phyloP scores from a whole-genome alignment of 768 basidiomycete species.

The Agaricus subrufescens region DNA sequence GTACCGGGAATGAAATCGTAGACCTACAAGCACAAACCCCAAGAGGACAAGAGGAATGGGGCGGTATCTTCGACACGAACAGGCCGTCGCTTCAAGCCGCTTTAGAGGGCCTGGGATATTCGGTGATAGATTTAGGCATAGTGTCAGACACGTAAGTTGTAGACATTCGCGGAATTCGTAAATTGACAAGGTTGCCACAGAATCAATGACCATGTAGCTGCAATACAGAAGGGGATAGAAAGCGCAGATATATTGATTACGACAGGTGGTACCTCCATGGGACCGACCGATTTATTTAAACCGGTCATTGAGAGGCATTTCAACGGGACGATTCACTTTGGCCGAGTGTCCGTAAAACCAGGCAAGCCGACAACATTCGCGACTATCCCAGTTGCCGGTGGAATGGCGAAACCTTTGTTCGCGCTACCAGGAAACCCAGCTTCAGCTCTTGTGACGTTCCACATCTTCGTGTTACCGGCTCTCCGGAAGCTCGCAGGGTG shows the following conservation, averaged over 20 bases:
- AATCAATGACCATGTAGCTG: slow-evolving; percentile 50
- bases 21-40: slow-evolving; percentile 47
- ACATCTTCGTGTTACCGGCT: slow-evolving; percentile 81
- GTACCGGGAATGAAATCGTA: slow-evolving; percentile 81
- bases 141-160: slow-evolving; percentile 62
- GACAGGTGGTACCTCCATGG: slow-evolving; percentile 93
- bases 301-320: slow-evolving; percentile 83
- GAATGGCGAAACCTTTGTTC: slow-evolving; percentile 58
- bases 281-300: slow-evolving; percentile 80
- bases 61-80: slow-evolving; percentile 83
- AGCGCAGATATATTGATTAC: slow-evolving; percentile 73
- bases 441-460: slow-evolving; percentile 80
- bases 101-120: slow-evolving; percentile 69
- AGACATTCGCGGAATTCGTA: neutral
- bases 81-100: slow-evolving; percentile 71
- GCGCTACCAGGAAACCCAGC: slow-evolving; percentile 90
- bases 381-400: slow-evolving; percentile 49
- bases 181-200: slow-evolving; percentile 25
- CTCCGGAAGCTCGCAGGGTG: slow-evolving; percentile 70
- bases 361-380: slow-evolving; percentile 93
- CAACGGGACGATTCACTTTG: slow-evolving; percentile 77
- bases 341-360: slow-evolving; percentile 76
- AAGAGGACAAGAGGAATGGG: slow-evolving; percentile 43
- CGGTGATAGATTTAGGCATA: slow-evolving; percentile 78
- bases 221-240: slow-evolving; percentile 52